Evolutionary conservation across 2,329 filamentous ascomycete species (phyloP), one percentile per base, ranked within the genome.

Genomic region (Hypoxylon sp.): DNA sequence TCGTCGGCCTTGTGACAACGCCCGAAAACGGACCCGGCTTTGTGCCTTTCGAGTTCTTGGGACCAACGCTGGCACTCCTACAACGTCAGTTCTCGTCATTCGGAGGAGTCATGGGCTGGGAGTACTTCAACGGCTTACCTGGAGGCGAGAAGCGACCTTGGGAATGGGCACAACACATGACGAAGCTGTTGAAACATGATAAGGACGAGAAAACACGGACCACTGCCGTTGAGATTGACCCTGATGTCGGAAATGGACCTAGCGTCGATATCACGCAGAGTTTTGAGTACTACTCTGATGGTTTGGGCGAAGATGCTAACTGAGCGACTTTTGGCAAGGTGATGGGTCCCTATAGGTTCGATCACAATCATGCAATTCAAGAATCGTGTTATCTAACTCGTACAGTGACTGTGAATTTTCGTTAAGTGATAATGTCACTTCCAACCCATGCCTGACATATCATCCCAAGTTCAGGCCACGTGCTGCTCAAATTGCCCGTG

Each of bases 41-140:
- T 77, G 88, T 94, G 1, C 83, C 87, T 1, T 85, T 88, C 63
- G 84, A 87, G 50, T 78, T 84, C 13, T 80, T 93, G 24, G 83
- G 84, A 10, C 81, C 83, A 17, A 87, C 91, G 19, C 77, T 93
- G 48, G 83, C 84, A 31, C 76, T 83, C 44, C 76, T 94, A 70
- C 81, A 86, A 37, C 79, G 83, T 24, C 86, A 85, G 71, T 92
- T 91, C 73, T 85, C 87, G 2, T 82, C 81, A 1, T 94, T 94
- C 76, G 93, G 92, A 1, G 93, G 93, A 0, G 90, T 95, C 0
- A 94, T 94, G 89, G 92, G 92, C 2, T 95, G 93, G 93, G 93
- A 96, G 79, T 95, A 93, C 75, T 95, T 93, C 81, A 94, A 94
- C 79, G 85, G 87, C 48, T 78, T 88, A 61, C 89, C 90, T 0